A percentile compares a stretch with the other conserved stretches of the same genome.
phyloP scores from a whole-genome alignment of 805 yeast genomes.

The Saccharomyces mikatae region DNA sequence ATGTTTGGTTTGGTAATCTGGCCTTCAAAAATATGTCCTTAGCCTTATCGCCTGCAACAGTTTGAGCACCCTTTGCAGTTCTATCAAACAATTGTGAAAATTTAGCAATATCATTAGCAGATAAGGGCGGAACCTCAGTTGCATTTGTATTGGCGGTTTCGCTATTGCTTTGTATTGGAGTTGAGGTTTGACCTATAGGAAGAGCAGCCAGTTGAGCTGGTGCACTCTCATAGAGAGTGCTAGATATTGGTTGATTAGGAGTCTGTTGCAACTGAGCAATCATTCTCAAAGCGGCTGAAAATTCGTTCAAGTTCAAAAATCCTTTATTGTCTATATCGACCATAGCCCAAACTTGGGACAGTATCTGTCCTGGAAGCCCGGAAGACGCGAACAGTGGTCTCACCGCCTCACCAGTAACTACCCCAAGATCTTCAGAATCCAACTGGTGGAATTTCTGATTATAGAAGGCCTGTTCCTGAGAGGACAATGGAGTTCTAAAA shows the following conservation, averaged over 20 bases:
- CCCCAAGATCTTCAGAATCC: conserved; percentile 71
- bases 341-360: conserved; percentile 90
- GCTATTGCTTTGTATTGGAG: conserved; percentile 28
- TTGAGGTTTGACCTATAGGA: conserved; percentile 24
- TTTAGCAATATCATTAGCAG: conserved; percentile 50
- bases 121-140: conserved; percentile 42
- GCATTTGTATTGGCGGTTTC: conserved; percentile 18
- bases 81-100: conserved; percentile 69
- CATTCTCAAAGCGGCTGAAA: conserved; percentile 78
- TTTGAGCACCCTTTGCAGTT: conserved; percentile 40
- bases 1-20: conserved; percentile 61
- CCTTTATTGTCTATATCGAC: conserved; percentile 91
- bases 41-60: conserved; percentile 73
- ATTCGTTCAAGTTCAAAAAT: conserved; percentile 68
- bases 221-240: conserved; percentile 31
- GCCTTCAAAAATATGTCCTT: conserved; percentile 85
- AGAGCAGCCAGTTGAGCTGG: conserved; percentile 32
- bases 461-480: conserved; percentile 69
- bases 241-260: conserved; percentile 37
- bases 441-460: conserved; percentile 70
- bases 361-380: conserved; percentile 64
- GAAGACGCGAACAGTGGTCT: conserved; percentile 77
- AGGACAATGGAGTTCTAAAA: conserved; percentile 39
- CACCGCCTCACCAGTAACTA: conserved; percentile 82
- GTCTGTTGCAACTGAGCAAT: conserved; percentile 83